A percentile compares a stretch with the other conserved stretches of the same genome.
These are phyloP conservation scores for Tricholoma flavovirens DNA, from an alignment of 768 basidiomycete genomes.

Conservation along the genomic window DNA sequence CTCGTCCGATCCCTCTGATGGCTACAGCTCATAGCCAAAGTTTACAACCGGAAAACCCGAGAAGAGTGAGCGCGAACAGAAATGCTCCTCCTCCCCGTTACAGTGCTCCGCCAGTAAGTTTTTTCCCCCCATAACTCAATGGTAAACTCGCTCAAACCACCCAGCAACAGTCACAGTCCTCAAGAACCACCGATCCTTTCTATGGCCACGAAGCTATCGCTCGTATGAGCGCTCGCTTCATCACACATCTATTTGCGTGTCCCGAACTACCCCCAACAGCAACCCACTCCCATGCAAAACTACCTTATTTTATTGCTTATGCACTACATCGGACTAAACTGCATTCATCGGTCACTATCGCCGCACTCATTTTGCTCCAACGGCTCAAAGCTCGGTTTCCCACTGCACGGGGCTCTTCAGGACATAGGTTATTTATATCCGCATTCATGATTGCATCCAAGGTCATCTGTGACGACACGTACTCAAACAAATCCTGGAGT, in stretches of 20 bases:
- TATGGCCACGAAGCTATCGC: constrained; percentile 77
- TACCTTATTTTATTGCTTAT: constrained; percentile 83
- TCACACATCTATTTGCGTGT: constrained; percentile 81
- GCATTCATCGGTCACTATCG: constrained; percentile 63
- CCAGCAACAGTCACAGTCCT: constrained; percentile 19
- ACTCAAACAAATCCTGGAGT: constrained; percentile 90
- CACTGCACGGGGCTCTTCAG: constrained; percentile 83
- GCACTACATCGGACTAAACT: constrained; percentile 81
- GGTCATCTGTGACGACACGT: constrained; percentile 92
- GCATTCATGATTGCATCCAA: constrained; percentile 92
- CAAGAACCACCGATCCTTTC: constrained; percentile 42
- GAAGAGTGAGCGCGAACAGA: constrained; percentile 9
- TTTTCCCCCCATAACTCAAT: constrained; percentile 1
- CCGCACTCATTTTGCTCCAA: constrained; percentile 63
- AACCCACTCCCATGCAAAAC: constrained; percentile 49
- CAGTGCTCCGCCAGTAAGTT: constrained; percentile 13
- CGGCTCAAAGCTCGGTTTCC: constrained; percentile 90
- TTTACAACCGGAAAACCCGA: constrained; percentile 12
- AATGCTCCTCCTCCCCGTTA: constrained; percentile 19
- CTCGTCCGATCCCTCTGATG: constrained; percentile 7
- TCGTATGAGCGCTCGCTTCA: constrained; percentile 68
- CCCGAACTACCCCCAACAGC: constrained; percentile 70
- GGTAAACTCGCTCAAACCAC: constrained; percentile 3
- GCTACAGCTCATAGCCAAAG: constrained; percentile 8
- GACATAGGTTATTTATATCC: constrained; percentile 85